Conservation (phyloP, 805 yeast genomes). For the Lachancea kluyveri region DNA sequence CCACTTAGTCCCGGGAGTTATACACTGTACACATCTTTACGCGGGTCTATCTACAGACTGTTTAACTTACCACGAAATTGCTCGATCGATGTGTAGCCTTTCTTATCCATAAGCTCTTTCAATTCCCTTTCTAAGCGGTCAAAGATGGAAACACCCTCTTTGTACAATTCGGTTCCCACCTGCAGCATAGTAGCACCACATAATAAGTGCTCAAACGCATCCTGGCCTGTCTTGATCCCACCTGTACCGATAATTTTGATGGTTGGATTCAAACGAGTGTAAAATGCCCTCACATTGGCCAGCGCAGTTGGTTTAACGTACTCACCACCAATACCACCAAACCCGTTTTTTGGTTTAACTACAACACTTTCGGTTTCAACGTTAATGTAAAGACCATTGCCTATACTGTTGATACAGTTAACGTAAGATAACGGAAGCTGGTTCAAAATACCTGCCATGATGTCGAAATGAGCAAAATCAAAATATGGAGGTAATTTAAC, state of each 20-base stretch:
- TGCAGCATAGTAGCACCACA: slow-evolving; percentile 31
- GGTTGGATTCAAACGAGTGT: slow-evolving; percentile 24
- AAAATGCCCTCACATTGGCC: slow-evolving; percentile 30
- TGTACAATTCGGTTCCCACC: slow-evolving; percentile 25
- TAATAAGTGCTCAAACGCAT: slow-evolving; percentile 28
- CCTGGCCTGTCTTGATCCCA: slow-evolving; percentile 26
- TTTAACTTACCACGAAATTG: slow-evolving; percentile 28
- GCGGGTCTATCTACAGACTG: slow-evolving; percentile 17
- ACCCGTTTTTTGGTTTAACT: slow-evolving; percentile 28
- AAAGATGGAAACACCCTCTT: slow-evolving; percentile 25
- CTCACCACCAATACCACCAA: slow-evolving; percentile 31
- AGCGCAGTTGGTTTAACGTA: slow-evolving; percentile 30
- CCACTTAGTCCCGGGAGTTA: no score
- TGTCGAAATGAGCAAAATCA: slow-evolving; percentile 30
- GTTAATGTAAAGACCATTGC: slow-evolving; percentile 28
- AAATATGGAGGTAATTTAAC: slow-evolving; percentile 29
- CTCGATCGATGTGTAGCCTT: slow-evolving; percentile 26
- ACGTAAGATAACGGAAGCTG: slow-evolving; percentile 25
- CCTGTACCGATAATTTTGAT: slow-evolving; percentile 29
- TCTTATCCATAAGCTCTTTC: slow-evolving; percentile 20
- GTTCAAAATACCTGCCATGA: slow-evolving; percentile 23
- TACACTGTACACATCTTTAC: no score
- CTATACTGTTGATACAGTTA: slow-evolving; percentile 27
- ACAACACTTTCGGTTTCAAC: slow-evolving; percentile 26
- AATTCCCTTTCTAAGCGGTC: slow-evolving; percentile 21